A percentile compares a stretch with the other conserved stretches of the same genome.
Evolutionary conservation across 2,329 filamentous ascomycete species (phyloP).

Genomic region (Penicillium sp.): DNA sequence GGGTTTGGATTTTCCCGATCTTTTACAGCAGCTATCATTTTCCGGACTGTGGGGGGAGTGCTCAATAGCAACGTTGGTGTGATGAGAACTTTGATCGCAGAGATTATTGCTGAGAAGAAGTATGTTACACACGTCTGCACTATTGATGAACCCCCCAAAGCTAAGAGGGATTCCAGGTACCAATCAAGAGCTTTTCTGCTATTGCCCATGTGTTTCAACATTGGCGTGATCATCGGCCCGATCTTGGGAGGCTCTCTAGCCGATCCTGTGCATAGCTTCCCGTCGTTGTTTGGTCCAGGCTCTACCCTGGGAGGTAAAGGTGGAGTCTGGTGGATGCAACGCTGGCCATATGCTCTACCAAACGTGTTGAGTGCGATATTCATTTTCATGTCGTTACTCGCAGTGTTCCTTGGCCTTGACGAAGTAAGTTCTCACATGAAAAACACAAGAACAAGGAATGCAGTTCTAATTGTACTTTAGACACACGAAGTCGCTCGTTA

Average conservation of each 20-base stretch:
- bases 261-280: constrained; percentile 68
- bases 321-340: constrained; percentile 68
- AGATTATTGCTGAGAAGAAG: constrained; percentile 74
- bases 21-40: constrained; percentile 68
- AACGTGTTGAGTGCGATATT: constrained; percentile 70
- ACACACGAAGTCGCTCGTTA: constrained; percentile 49
- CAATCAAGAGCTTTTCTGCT: constrained; percentile 63
- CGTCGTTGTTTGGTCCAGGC: constrained; percentile 65
- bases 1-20: constrained; percentile 72
- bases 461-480: constrained; percentile 20
- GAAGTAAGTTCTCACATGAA: constrained; percentile 55
- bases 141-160: neutral
- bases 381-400: constrained; percentile 60
- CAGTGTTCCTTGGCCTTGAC: constrained; percentile 69
- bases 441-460: neutral
- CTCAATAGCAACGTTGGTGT: constrained; percentile 77
- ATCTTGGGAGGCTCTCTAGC: constrained; percentile 70
- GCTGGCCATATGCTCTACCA: constrained; percentile 72
- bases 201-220: constrained; percentile 72
- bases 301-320: constrained; percentile 62
- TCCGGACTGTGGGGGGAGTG: constrained; percentile 69
- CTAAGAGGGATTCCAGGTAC: constrained; percentile 38
- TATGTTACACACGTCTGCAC: constrained; percentile 38
- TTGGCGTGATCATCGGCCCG: constrained; percentile 66
- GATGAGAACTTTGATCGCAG: constrained; percentile 75